These are phyloP conservation scores for Phlebiopsis flavidoalba DNA, from an alignment of 768 basidiomycete genomes.

Conservation along the genomic window DNA sequence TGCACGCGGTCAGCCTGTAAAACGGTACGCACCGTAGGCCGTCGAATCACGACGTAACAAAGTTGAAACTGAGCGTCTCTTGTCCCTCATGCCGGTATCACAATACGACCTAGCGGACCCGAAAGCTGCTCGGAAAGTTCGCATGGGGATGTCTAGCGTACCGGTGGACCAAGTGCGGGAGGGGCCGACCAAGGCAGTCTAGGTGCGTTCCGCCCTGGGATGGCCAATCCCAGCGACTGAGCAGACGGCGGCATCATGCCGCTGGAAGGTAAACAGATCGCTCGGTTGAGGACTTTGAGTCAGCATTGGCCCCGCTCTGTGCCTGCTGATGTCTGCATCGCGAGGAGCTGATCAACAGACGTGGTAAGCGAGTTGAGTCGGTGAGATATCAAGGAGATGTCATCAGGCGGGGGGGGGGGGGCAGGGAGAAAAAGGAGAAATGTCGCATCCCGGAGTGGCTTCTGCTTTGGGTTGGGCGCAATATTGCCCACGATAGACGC, in stretches of 20 bases:
- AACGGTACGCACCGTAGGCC: constrained; percentile 54
- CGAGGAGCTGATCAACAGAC: constrained; percentile 81
- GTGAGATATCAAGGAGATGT: constrained; percentile 71
- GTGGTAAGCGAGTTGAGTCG: constrained; percentile 75
- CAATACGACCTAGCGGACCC: constrained; percentile 29
- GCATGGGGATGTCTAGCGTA: constrained; percentile 66
- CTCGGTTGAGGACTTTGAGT: constrained; percentile 4
- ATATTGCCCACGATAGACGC: constrained; percentile 63
- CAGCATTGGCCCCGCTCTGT: neutral
- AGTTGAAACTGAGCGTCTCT: constrained; percentile 69
- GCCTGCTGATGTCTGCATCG: constrained; percentile 57
- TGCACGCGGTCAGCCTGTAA: constrained; percentile 1
- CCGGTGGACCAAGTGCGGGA: constrained; percentile 85
- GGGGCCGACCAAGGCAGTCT: constrained; percentile 66
- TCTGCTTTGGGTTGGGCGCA: constrained; percentile 67
- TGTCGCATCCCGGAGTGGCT: too few species aligned
- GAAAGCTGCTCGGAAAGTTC: constrained; percentile 38
- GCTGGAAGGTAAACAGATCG: constrained; percentile 2
- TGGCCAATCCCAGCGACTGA: constrained; percentile 44
- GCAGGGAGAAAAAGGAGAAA: too few species aligned
- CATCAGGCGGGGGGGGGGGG: too few species aligned
- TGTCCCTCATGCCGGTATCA: constrained; percentile 51
- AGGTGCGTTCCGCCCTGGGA: constrained; percentile 52
- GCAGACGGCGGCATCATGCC: constrained; percentile 26
- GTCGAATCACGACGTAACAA: constrained; percentile 71